Percentiles rank a stretch among this genome's conserved stretches.
Evolutionary conservation across 2,329 filamentous ascomycete species (phyloP).

Genomic region (Talaromyces sp.): DNA sequence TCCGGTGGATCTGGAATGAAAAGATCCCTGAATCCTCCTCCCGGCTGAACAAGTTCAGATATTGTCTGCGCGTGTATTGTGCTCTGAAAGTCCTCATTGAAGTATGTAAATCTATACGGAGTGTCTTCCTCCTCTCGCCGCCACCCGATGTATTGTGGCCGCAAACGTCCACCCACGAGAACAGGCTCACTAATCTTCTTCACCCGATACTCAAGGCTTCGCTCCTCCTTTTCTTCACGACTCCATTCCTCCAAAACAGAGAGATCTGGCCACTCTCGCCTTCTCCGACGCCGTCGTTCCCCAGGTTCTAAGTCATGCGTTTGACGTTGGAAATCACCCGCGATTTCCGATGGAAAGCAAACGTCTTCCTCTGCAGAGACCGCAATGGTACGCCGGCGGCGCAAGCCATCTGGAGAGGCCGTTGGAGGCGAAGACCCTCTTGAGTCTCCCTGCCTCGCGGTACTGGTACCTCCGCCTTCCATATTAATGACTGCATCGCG

Average conservation of each 20-base stretch:
- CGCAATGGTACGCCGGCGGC: constrained; percentile 54
- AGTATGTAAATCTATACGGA: constrained; percentile 95
- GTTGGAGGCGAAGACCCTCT: constrained; percentile 37
- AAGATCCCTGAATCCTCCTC: constrained; percentile 75
- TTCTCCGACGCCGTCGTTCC: constrained; percentile 53
- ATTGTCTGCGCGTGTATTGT: constrained; percentile 96
- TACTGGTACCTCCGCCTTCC: constrained; percentile 24
- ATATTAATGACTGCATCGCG: constrained; percentile 44
- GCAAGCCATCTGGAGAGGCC: constrained; percentile 34
- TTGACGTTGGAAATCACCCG: constrained; percentile 61
- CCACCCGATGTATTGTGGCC: constrained; percentile 76
- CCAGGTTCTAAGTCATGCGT: constrained; percentile 42
- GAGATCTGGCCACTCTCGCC: constrained; percentile 80
- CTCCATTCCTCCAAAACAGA: constrained; percentile 83
- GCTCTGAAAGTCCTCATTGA: constrained; percentile 93
- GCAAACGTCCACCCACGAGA: constrained; percentile 80
- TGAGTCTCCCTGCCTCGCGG: constrained; percentile 13
- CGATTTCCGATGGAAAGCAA: constrained; percentile 82
- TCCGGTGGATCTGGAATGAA: constrained; percentile 83
- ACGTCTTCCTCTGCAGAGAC: constrained; percentile 77
- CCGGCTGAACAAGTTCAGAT: constrained; percentile 82
- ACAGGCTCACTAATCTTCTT: constrained; percentile 94
- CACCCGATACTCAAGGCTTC: constrained; percentile 73
- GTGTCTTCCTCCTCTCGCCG: constrained; percentile 82
- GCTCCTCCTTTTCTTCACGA: constrained; percentile 79